Conservation (phyloP, 2,329 filamentous ascomycete genomes). For the Paraconiothyrium sp. region DNA sequence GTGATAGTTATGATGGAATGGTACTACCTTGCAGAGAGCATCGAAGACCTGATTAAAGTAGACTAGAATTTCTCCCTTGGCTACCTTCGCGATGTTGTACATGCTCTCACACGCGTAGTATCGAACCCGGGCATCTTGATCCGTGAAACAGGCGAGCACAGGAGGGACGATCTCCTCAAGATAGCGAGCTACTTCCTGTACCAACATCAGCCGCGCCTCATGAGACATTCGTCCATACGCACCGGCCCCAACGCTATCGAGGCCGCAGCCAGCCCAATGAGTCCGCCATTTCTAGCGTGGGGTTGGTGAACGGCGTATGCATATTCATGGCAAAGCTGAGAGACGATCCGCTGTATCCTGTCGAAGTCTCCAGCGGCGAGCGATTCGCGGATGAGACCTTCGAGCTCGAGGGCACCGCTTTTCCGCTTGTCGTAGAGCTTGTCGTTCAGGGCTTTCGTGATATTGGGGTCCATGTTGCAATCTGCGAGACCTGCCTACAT, state of each 20-base stretch:
- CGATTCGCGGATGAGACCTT: conserved; percentile 87
- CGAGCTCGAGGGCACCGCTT: conserved; percentile 92
- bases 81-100: conserved; percentile 99
- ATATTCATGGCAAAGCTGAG: conserved; percentile 97
- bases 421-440: conserved; percentile 99
- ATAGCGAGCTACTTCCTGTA: conserved; percentile 87
- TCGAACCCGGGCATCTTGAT: conserved; percentile 95
- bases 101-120: conserved; percentile 99
- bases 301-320: conserved; percentile 97
- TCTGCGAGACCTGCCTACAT: conserved; percentile 37
- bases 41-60: conserved; percentile 99
- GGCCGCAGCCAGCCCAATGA: conserved; percentile 94
- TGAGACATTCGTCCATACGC: conserved; percentile 53
- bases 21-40: conserved; percentile 89
- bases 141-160: conserved; percentile 95
- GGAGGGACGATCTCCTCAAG: conserved; percentile 94
- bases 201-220: conserved; percentile 26
- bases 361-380: conserved; percentile 79
- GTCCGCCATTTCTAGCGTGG: conserved; percentile 92
- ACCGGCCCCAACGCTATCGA: conserved; percentile 94
- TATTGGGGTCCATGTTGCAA: conserved; percentile 79
- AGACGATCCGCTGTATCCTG: conserved; percentile 84
- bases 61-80: conserved; percentile 94
- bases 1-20: background rate
- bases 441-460: conserved; percentile 92